phyloP scores from a whole-genome alignment of 768 basidiomycete species.

The Trametes sanguinea region DNA sequence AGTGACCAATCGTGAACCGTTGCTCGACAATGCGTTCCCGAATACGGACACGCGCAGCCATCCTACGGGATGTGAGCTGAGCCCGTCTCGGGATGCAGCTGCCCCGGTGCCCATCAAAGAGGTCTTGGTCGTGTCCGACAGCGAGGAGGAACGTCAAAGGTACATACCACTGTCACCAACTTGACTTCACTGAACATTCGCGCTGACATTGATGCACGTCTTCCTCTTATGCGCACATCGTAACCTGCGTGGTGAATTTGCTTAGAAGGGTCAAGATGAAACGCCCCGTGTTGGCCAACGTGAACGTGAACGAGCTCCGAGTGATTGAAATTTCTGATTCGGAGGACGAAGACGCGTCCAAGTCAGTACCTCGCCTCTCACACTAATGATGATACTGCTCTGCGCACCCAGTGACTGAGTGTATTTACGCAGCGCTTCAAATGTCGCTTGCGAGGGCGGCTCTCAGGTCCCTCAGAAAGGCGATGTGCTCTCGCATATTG shows the following conservation, averaged over 20 bases:
- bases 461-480: too few relatives aligned
- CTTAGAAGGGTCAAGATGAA: constrained; percentile 4
- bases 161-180: constrained; percentile 23
- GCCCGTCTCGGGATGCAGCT: too few relatives aligned
- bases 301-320: constrained; percentile 26
- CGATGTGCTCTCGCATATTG: too few relatives aligned
- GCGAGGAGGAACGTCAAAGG: constrained; percentile 48
- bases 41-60: too few relatives aligned
- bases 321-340: constrained; percentile 47
- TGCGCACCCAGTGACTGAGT: neutral
- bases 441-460: too few relatives aligned
- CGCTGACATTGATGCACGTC: neutral
- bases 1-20: too few relatives aligned
- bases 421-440: neutral
- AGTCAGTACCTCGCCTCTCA: neutral
- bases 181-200: too few relatives aligned
- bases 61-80: too few relatives aligned
- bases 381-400: neutral
- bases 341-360: constrained; percentile 23
- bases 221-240: neutral
- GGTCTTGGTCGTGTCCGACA: constrained; percentile 43
- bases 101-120: constrained; percentile 25
- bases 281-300: neutral
- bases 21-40: too few relatives aligned
- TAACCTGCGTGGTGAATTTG: neutral